Base-by-base conservation (phyloP, 2,329 filamentous ascomycete genomes). In the Alternaria metachromatica region DNA sequence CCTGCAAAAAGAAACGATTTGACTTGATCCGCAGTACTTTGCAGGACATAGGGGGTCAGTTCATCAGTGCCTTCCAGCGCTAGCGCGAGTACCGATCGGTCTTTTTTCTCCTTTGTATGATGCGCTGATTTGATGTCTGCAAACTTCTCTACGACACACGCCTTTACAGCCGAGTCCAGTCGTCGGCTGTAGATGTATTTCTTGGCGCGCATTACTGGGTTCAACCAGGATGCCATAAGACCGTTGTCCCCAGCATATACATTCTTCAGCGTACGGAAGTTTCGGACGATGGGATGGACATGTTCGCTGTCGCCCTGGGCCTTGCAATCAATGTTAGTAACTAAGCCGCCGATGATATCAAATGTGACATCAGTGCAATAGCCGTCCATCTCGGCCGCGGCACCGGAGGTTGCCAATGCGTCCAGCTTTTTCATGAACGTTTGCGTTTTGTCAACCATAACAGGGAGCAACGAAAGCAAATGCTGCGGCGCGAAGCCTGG, bases 1-100 rank as follows among this genome's bases (percentile, higher is more conserved):
- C 83, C 83, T 2, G 82, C 83, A 60, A 84, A 84, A 13, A 84
- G 66, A 66, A 84, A 84, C 0, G 79, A 78, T 63, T 83, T 83
- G 66, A 79, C 64, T 53, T 77, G 74, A 30, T 82, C 80, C 41
- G 82, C 78, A 1, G 78, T 81, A 11, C 70, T 74, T 49, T 78
- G 72, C 13, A 78, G 72, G 58, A 80, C 77, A 12, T 77, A 72
- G 2, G 72, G 70, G 15, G 82, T 81, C 12, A 84, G 68, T 2
- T 62, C 59, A 15, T 73, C 76, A 21, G 72, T 70, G 23, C 75
- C 66, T 58, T 74, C 68, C 13, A 78, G 63, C 12, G 73, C 69
- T 68, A 84, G 66, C 55, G 80, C 75, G 25, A 79, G 69, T 2
- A 78, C 74, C 5, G 75, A 78, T 25, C 74, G 72, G 51, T 77